phyloP scores from a whole-genome alignment of 2,329 filamentous ascomycete genomes.

The Boeremia exigua region DNA sequence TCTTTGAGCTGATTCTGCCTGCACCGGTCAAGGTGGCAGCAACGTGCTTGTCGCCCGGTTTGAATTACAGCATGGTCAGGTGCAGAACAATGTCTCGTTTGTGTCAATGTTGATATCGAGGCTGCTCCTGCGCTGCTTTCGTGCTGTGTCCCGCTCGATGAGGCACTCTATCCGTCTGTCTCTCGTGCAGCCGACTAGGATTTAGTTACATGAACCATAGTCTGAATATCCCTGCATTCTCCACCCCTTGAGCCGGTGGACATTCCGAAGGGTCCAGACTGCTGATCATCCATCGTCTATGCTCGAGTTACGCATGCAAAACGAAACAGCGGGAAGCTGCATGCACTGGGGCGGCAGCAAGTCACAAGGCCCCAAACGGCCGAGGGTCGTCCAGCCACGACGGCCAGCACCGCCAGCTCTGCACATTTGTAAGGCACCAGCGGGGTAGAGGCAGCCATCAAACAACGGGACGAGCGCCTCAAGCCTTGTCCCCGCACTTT shows the following conservation, averaged over 20 bases:
- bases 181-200: constrained; percentile 11
- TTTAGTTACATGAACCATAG: constrained; percentile 12
- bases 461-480: neutral
- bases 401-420: constrained; percentile 8
- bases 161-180: constrained; percentile 5
- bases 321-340: neutral
- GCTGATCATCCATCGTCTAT: constrained; percentile 12
- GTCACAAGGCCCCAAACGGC: constrained; percentile 9
- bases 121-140: constrained; percentile 2
- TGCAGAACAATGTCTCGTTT: neutral
- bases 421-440: constrained; percentile 12
- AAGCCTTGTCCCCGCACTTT: constrained; percentile 13
- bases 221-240: constrained; percentile 15
- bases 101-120: neutral
- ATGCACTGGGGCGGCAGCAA: constrained; percentile 1
- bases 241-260: constrained; percentile 13
- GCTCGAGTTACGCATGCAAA: neutral
- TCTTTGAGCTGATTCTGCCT: neutral
- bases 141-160: constrained; percentile 8
- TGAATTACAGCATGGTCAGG: neutral
- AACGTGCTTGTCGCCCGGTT: neutral
- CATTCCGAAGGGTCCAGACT: constrained; percentile 9
- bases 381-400: constrained; percentile 4
- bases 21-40: neutral
- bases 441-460: constrained; percentile 2